These are phyloP conservation scores for Starmera quercuum DNA, from an alignment of 805 yeast genomes.

Conservation along the genomic window DNA sequence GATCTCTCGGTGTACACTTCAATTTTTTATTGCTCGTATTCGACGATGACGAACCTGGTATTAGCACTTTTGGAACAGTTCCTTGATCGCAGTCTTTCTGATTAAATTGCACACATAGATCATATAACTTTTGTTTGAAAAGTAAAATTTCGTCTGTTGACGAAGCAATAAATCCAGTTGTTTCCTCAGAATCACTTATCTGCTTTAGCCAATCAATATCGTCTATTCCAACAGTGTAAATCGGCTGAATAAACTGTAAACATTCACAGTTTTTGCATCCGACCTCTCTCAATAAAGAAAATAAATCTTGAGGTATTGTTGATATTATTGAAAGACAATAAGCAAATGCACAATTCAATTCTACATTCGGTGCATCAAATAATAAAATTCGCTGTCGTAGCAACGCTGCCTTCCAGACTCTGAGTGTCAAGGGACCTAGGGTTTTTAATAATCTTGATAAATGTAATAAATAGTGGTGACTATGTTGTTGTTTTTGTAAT, in stretches of 20 bases:
- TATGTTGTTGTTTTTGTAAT: slow-evolving; percentile 5
- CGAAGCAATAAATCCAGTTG: slow-evolving; percentile 43
- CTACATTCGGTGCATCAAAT: slow-evolving; percentile 28
- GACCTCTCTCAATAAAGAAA: slow-evolving; percentile 23
- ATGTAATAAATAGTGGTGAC: slow-evolving; percentile 38
- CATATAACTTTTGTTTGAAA: slow-evolving; percentile 45
- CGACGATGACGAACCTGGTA: slow-evolving; percentile 9
- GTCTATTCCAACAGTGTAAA: slow-evolving; percentile 57
- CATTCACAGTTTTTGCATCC: slow-evolving; percentile 12
- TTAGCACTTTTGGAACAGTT: slow-evolving; percentile 8
- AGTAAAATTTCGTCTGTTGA: slow-evolving; percentile 63
- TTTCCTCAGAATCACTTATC: slow-evolving; percentile 8
- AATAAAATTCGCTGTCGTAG: slow-evolving; percentile 49
- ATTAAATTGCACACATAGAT: slow-evolving; percentile 27
- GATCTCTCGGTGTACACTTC: slow-evolving; percentile 30
- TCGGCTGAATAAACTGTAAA: slow-evolving; percentile 33
- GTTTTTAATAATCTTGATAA: slow-evolving; percentile 37
- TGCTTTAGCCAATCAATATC: slow-evolving; percentile 37
- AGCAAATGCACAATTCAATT: slow-evolving; percentile 38
- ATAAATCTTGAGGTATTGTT: slow-evolving; percentile 51
- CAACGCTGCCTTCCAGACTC: slow-evolving; percentile 55
- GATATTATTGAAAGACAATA: slow-evolving; percentile 57
- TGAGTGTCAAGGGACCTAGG: slow-evolving; percentile 61
- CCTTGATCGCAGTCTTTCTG: too few relatives aligned
- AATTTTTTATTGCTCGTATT: slow-evolving; percentile 3